These are phyloP conservation scores for Entophlyctis luteolus DNA, from an alignment of 192 early-diverging fungal species.

Conservation along the genomic window DNA sequence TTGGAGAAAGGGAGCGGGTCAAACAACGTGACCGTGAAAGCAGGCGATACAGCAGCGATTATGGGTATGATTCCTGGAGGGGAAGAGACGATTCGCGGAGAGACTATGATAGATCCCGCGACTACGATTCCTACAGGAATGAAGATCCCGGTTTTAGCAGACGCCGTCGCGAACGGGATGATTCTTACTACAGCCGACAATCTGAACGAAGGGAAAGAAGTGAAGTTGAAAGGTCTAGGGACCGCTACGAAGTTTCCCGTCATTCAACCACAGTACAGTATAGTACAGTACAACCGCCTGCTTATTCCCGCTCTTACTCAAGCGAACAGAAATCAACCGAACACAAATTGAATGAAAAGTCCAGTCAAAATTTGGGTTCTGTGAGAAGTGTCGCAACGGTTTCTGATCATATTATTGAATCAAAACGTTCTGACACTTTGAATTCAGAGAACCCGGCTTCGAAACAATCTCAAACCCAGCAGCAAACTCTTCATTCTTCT, in stretches of 20 bases:
- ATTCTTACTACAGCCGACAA: too few species aligned
- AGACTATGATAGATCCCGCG: neutral
- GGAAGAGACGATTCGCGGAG: neutral
- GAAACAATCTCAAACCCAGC: too few species aligned
- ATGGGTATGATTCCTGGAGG: neutral
- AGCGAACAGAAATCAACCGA: too few species aligned
- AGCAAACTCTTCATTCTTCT: neutral
- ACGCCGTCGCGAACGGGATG: conserved; percentile 10
- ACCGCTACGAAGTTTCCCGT: too few species aligned
- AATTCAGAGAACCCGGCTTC: neutral
- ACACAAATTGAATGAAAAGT: too few species aligned
- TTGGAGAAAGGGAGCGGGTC: neutral
- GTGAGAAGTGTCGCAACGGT: conserved; percentile 7
- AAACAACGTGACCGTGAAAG: neutral
- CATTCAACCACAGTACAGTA: too few species aligned
- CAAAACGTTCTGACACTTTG: conserved; percentile 21
- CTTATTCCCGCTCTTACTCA: too few species aligned
- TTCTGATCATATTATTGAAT: conserved; percentile 9
- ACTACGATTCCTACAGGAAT: too few species aligned
- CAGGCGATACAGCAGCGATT: neutral
- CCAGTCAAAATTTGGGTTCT: too few species aligned
- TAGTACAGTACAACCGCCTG: too few species aligned
- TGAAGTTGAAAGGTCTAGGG: too few species aligned
- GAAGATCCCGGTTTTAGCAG: neutral
- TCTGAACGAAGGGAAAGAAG: neutral